Evolutionary conservation across 2,329 filamentous ascomycete species (phyloP), one percentile per base, ranked within the genome.

Genomic region (Albifimbria verrucaria): DNA sequence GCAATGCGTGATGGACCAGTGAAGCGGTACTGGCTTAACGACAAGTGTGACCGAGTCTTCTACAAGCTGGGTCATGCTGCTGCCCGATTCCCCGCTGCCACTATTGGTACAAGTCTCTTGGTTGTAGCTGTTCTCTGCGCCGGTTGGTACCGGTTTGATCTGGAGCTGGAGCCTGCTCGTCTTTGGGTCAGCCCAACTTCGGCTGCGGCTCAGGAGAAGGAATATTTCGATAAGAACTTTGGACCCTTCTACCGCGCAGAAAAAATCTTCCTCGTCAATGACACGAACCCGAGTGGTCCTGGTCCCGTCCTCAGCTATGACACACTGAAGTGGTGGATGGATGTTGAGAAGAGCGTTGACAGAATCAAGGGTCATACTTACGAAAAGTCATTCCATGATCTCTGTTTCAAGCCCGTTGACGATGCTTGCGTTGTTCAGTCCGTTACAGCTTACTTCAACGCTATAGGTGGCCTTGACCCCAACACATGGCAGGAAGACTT

Each of bases 101-200:
- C 92, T 1, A 96, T 97, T 58, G 72, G 79, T 3, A 75, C 80
- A 7, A 93, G 89, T 57, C 68, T 97, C n/a, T 51, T 94, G 2
- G 65, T 94, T 3, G 88, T 97, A 11, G 81, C 78, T 1, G 68
- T 96, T 4, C 77, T 99, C 56, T 97, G 92, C 65, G 72, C 93
- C 32, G 94, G 94, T 1, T 96, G 91, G 90, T 75, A 94, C 54
- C 83, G 84, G 44, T 99, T 99, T 64, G 81, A 89, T n/a, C 79
- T 99, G 32, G 94, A 97, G 70, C 89, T 80, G 21, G 89, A 97
- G 57, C 94, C 94, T 6, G 94, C 95, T 11, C 86, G 89, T 47
- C 77, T 99, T 9, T 99, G 94, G 94, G 94, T 99, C n/a, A 92
- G 93, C 62, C 94, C 94, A 7, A 88, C 89, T 9, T 97, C 94